Evolutionary conservation across 2,329 filamentous ascomycete species (phyloP).

Genomic region (Calycina herbarum): DNA sequence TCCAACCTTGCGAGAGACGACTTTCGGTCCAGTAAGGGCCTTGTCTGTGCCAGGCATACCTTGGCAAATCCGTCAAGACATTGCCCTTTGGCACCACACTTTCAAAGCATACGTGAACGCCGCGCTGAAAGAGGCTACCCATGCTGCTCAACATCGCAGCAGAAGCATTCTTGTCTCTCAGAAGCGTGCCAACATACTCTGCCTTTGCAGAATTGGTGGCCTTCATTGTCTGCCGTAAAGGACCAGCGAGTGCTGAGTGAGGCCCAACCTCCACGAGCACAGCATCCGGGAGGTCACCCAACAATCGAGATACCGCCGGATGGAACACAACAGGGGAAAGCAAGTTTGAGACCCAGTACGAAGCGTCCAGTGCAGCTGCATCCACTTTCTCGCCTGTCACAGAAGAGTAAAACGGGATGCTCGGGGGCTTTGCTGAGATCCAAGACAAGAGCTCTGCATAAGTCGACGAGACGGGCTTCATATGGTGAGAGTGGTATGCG

Average conservation of each 20-base stretch:
- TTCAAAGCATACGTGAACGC: conserved; percentile 6
- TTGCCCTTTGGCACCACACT: too few species aligned
- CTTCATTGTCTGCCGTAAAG: conserved; percentile 16
- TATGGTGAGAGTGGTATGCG: conserved; percentile 43
- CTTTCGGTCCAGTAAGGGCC: conserved; percentile 54
- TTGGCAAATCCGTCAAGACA: conserved; percentile 40
- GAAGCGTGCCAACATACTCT: too few species aligned
- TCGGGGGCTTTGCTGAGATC: conserved; percentile 10
- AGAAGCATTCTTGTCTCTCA: too few species aligned
- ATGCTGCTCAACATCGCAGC: too few species aligned
- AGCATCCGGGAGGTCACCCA: background rate
- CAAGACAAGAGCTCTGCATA: conserved; percentile 18
- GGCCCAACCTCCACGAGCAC: conserved; percentile 19
- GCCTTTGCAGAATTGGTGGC: too few species aligned
- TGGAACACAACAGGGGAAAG: conserved; percentile 11
- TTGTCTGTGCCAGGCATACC: conserved; percentile 54
- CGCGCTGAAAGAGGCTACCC: too few species aligned
- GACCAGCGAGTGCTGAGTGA: conserved; percentile 17
- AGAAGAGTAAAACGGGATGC: conserved; percentile 13
- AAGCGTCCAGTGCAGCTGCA: background rate
- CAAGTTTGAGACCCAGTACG: conserved; percentile 13
- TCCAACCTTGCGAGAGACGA: conserved; percentile 45
- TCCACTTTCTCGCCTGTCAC: conserved; percentile 31
- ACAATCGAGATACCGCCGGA: background rate
- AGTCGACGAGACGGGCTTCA: conserved; percentile 18